Evolutionary conservation across 441 rosid genomes (phyloP), one percentile per base, ranked within the genome.

Genomic region (Biscutella laevigata): DNA sequence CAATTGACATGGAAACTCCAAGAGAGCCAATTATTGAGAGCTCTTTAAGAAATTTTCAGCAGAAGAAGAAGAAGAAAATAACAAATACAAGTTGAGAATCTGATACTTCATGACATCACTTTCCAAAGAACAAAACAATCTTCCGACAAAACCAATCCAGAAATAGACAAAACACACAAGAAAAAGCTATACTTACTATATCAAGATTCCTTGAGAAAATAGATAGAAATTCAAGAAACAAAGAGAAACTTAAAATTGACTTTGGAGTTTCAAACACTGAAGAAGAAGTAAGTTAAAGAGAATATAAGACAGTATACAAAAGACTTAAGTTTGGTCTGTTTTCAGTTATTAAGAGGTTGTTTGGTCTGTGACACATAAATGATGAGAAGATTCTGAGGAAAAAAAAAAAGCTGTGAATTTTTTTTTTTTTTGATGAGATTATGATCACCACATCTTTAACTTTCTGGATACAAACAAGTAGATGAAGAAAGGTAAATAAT

Each of bases 121-220:
- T 37, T 64, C 73, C 62, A 53, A 48, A 54, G 52, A 65, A 57
- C 34, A 64, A 41, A 54, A 40, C 15, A 43, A 46, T 35, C 34
- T 29, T 40, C 42, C 48, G 20, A 48, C 36, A 50, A 40, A 61
- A n/a, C n/a, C n/a, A 41, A 13, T 42, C 64, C 64, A 59, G 61
- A 59, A 66, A 53, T 52, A 38, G 51, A 49, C 8, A 39, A 61
- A 17, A 66, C 6, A 29, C 53, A 57, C 32, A 61, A 9, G 0
- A 20, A 36, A 51, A 57, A 70, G 67, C 13, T n/a, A n/a, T 51
- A 52, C 77, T 73, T 62, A 74, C 76, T 79, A 63, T 61, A 53
- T 30, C 45, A 58, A 67, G 68, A 71, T 71, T 74, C 70, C 67
- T 46, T 61, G 54, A 58, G 53, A 53, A 63, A 60, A 51, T 45